Percentiles rank a stretch among this genome's conserved stretches.
phyloP scores from a whole-genome alignment of 2,329 filamentous ascomycete species.

The Aspergillus novofumigatus region DNA sequence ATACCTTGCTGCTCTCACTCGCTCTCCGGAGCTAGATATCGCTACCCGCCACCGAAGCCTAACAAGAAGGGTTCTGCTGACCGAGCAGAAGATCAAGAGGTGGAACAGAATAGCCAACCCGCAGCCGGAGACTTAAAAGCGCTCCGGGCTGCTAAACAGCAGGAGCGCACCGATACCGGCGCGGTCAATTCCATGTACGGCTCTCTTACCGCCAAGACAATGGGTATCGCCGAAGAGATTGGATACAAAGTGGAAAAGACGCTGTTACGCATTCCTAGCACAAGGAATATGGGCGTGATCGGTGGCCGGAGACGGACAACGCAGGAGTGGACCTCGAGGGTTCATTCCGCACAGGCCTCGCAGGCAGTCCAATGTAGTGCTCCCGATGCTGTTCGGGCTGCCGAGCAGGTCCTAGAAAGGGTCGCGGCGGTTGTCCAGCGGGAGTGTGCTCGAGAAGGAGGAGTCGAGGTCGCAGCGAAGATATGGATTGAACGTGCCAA shows the following conservation, averaged over 20 bases:
- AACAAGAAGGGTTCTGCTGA: constrained; percentile 30
- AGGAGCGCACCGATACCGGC: constrained; percentile 25
- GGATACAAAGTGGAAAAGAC: constrained; percentile 77
- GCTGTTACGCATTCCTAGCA: constrained; percentile 86
- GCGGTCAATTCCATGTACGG: constrained; percentile 68
- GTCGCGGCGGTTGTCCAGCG: constrained; percentile 59
- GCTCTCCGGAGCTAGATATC: constrained; percentile 69
- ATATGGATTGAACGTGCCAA: constrained; percentile 52
- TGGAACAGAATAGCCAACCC: constrained; percentile 25
- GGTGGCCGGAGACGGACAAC: constrained; percentile 50
- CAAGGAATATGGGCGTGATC: constrained; percentile 76
- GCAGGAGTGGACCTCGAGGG: constrained; percentile 33
- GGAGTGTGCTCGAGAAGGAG: constrained; percentile 45
- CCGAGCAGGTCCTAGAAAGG: constrained; percentile 55
- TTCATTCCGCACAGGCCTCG: neutral
- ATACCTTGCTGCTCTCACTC: constrained; percentile 95
- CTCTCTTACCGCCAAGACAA: constrained; percentile 75
- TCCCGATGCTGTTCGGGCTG: constrained; percentile 43
- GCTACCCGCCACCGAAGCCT: constrained; percentile 41
- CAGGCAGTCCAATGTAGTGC: neutral
- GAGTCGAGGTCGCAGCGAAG: constrained; percentile 40
- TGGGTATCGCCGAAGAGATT: constrained; percentile 64
- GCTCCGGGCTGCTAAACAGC: constrained; percentile 34
- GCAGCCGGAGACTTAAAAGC: constrained; percentile 38
- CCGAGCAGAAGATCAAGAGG: constrained; percentile 10